Base-by-base conservation (phyloP, 345 rosid genomes). In the Rhodomyrtus tomentosa region DNA sequence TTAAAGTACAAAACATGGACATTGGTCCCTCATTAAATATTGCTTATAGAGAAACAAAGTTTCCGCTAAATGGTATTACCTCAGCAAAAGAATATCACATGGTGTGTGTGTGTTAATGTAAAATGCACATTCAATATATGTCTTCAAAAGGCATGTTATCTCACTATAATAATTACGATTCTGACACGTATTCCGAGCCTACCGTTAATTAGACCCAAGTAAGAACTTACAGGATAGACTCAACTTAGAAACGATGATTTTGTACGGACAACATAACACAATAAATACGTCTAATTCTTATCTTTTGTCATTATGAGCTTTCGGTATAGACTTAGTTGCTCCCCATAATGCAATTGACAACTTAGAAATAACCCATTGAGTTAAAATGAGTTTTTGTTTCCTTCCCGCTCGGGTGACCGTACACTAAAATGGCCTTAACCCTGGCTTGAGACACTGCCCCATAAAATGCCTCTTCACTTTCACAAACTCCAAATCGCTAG, bases 251-350 rank as follows among this genome's bases (percentile, higher is more conserved):
- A 59, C 3, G 16, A n/a, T 56, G 21, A 51, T 2, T 5, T 56
- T 56, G n/a, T 56, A 56, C 32, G 16, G 32, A 56, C 54, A 29
- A 12, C 15, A n/a, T 56, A n/a, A n/a, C 21, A 7, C 40, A 18
- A 29, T 15, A 7, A 29, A 10, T 7, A 29, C 74, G 42, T 7
- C 21, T 0, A 29, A 62, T 29, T 62, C 1, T 29, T 59, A 29
- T 2, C 62, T 27, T 3, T 29, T 59, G 27, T 29, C 3, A 0
- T 29, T 5, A 29, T 0, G 22, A 53, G 24, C 8, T 18, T 53
- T 7, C n/a, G 12, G n/a, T 9, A 68, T 16, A 10, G 20, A 18
- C 42, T 32, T 10, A 32, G 38, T 18, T 36, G 0, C 45, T 18
- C 20, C 25, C 45, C 13, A 0, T 36, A 18, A 3, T 36, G 12